These are phyloP conservation scores for Yamadazyma conglobata DNA, from an alignment of 1,139 yeast species.

Conservation along the genomic window DNA sequence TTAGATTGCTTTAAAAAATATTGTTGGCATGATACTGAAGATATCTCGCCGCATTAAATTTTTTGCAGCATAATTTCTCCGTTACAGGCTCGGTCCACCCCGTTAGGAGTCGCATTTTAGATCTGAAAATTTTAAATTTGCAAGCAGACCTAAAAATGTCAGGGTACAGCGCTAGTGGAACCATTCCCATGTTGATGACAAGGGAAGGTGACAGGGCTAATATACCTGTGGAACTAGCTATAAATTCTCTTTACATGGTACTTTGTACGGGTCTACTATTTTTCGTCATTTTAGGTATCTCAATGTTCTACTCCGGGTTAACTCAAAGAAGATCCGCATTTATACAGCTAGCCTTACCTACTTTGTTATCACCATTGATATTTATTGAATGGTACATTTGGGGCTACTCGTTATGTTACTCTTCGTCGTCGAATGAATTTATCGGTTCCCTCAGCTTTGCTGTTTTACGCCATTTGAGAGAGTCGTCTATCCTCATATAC, in stretches of 20 bases:
- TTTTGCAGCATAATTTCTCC: no score
- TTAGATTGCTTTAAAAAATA: conserved; percentile 18
- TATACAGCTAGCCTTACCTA: conserved; percentile 50
- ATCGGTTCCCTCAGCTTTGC: conserved; percentile 47
- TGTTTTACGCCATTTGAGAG: conserved; percentile 36
- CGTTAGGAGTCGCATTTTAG: no score
- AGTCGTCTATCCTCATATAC: conserved; percentile 21
- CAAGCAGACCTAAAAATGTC: no score
- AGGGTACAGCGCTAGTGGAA: no score
- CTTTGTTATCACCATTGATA: conserved; percentile 39
- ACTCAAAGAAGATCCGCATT: conserved; percentile 55
- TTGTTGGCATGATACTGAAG: conserved; percentile 19
- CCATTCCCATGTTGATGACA: no score
- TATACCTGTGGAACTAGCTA: conserved; percentile 17
- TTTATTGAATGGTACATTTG: conserved; percentile 55
- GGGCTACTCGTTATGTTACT: conserved; percentile 54
- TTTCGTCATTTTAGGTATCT: conserved; percentile 39
- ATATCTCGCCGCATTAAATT: no score
- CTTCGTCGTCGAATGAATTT: conserved; percentile 38
- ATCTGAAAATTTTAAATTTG: no score
- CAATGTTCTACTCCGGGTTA: conserved; percentile 56
- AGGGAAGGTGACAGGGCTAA: no score
- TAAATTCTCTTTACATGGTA: conserved; percentile 39
- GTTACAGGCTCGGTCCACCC: no score
- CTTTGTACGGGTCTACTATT: conserved; percentile 34